Conservation (phyloP, 441 rosid genomes). For the Pelargonium cotyledonis region DNA sequence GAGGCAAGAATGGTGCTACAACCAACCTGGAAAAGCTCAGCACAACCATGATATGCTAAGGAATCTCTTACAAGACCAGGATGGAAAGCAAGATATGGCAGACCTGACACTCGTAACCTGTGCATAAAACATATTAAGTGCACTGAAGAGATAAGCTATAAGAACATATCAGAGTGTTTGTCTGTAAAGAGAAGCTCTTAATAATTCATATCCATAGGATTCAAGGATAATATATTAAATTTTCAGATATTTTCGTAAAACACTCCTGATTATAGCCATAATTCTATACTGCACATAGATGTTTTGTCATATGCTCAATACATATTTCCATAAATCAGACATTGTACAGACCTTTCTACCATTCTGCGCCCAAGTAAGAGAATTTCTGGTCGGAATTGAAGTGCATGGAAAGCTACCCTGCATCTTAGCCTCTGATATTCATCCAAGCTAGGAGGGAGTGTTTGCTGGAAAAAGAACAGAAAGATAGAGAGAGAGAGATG, state of each 20-base stretch:
- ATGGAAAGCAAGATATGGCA: conserved; percentile 21
- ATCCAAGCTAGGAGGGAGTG: conserved; percentile 16
- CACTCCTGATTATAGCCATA: background rate
- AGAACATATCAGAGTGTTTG: no score
- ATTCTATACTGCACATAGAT: background rate
- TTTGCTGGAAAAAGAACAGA: background rate
- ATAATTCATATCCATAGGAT: no score
- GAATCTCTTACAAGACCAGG: conserved; percentile 18
- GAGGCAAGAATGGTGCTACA: background rate
- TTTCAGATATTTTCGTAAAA: no score
- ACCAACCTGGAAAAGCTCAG: conserved; percentile 22
- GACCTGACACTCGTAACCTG: conserved; percentile 18
- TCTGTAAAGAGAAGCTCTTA: no score
- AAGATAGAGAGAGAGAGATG: background rate
- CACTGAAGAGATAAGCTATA: background rate
- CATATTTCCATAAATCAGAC: background rate
- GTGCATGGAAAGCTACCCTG: conserved; percentile 22
- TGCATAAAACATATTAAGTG: background rate
- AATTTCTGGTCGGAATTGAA: conserved; percentile 19
- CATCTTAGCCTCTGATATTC: conserved; percentile 24
- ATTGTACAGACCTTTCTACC: conserved; percentile 13
- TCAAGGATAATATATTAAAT: no score
- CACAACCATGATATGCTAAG: conserved; percentile 24
- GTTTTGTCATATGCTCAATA: background rate
- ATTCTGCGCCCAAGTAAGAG: conserved; percentile 15